Base-by-base conservation (phyloP, 2,329 filamentous ascomycete species). In the Keithomyces neogunnii region DNA sequence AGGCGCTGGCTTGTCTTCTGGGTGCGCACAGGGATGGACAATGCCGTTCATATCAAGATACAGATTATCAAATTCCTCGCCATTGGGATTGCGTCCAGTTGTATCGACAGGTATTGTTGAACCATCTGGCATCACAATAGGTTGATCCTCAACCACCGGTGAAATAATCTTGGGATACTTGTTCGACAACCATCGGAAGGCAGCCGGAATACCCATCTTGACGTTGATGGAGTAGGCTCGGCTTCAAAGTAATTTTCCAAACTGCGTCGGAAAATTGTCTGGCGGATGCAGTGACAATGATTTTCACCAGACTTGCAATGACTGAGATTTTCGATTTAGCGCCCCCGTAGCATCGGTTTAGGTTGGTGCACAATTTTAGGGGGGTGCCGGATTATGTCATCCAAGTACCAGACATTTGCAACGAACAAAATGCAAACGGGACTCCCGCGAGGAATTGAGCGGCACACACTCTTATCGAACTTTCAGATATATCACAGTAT, bases 31-130 rank as follows among this genome's bases (percentile, higher is more conserved):
- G 33, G 95, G 95, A 74, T 99, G 93, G 38, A 99, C 93, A 59
- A 99, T 99, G 66, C 93, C 95, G 69, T 99, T 99, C 92, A 99
- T 97, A 64, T 99, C 93, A 56, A 99, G 81, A 65, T 99, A 99
- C 5, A 99, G 76, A 63, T 99, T 99, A 72, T 99, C 92, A 63
- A 96, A 88, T 69, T 99, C 93, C 71, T 97, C 92, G 66, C 90
- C 90, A 71, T 99, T 99, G 3, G 95, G 95, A 64, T 99, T 99
- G 5, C 89, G 84, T 39, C 81, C 76, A 5, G 86, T 90, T 9
- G 82, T 84, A 66, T 99, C 90, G 55, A 97, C 82, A 2, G 93
- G 93, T 52, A 96, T 85, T 59, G 81, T 77, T 43, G 85, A 80
- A 58, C 90, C 92, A 77, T 96, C 89, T 8, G 80, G 78, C 68